Evolutionary conservation across 129 eudicot species (phyloP), one percentile per base, ranked within the genome.

Genomic region (Flaveria bidentis): DNA sequence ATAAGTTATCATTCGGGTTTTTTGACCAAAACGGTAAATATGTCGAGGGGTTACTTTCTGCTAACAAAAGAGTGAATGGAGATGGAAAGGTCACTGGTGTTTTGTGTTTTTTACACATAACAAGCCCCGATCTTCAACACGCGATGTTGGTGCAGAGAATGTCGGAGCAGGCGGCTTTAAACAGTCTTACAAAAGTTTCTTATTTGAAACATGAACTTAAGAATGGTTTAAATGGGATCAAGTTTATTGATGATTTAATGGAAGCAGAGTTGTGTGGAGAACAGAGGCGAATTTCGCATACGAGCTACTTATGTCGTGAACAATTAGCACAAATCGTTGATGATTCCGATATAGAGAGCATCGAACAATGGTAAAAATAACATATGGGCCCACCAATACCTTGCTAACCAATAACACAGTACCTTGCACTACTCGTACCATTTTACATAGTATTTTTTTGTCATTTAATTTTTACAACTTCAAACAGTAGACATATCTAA

Each of bases 101-200:
- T 63, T 67, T 92, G 83, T 89, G 97, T 63, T 92, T 92, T 80
- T 71, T 92, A 80, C 96, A 85, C 69, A 74, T 92, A 53, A 83
- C 96, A 22, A 92, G 97, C 82, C 88, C 93, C 22, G 97, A 92
- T 74, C 93, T 92, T 81, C 93, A 92, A 75, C 82, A 87, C 30
- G 92, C 93, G 5, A 65, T 92, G 84, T 84, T 87, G 71, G 86
- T 89, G 83, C 96, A 92, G 65, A 79, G 66, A 56, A 76, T 84
- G 78, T 83, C 93, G 2, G 91, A 86, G 50, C 87, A 82, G 72
- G 93, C 93, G 46, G 93, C 93, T 17, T 85, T 83, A 56, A 87
- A 85, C 81, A 84, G 88, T 72, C 85, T 76, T 20, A 84, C 87
- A 11, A 87, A 83, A 72, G 79, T 92, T 76, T 57, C 87, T 25